Base-by-base conservation (phyloP, 2,329 filamentous ascomycete genomes). In the Neospermospora avenae region DNA sequence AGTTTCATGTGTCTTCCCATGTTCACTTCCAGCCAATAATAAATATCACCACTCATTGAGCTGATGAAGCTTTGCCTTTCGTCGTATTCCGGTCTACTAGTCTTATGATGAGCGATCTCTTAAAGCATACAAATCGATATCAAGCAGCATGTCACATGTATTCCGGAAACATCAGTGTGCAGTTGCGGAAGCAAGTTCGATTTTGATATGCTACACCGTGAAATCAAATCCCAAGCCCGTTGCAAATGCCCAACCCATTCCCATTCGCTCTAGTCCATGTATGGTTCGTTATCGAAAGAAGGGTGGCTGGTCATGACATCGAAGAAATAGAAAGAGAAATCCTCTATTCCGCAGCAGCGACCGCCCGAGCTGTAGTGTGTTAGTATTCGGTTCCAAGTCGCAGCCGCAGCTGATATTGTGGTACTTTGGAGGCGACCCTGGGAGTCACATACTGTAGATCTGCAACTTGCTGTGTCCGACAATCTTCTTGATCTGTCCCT, bases 401-500 rank as follows among this genome's bases (percentile, higher is more conserved):
- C 34, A 49, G 6, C 16, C n/a, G 34, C 5, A 51, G 31, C 31
- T 18, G 7, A 35, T 13, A 11, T 11, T 3, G 28, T 18, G 34
- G 7, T 28, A 28, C 22, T 37, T 20, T 28, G 3, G 11, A 5
- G 31, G 34, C 31, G 48, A 5, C 22, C 25, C 48, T 22, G 10
- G 22, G 34, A 39, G 55, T 67, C n/a, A 85, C 86, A 71, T 82
- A 89, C 86, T 99, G 90, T 97, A 99, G 84, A 99, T 96, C 85
- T 89, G 91, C 86, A 96, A 88, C 85, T 93, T 95, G 84, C 88
- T 93, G 87, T 99, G 96, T 71, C 86, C 86, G 71, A 98, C 91
- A 74, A 99, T 85, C 81, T 96, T 93, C 88, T 95, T 96, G 84
- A 99, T 99, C 80, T 91, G 86, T 74, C 93, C 95, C 87, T 93